Evolutionary conservation across 108 stramenopile genomes (phyloP).

Genomic region (Mediolabrus comicus): DNA sequence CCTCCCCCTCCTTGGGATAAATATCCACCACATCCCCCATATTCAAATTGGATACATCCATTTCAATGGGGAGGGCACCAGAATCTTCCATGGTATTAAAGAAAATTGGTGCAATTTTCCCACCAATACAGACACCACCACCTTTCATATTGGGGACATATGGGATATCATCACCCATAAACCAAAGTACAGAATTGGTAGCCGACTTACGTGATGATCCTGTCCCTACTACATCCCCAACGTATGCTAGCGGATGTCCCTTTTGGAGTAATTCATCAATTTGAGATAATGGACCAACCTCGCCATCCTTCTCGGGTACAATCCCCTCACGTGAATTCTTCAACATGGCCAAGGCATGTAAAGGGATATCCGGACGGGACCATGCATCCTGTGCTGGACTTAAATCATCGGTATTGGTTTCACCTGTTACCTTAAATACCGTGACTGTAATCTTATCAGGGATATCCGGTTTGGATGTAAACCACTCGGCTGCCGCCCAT

Average conservation of each 20-base stretch:
- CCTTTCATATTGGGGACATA: constrained; percentile 89
- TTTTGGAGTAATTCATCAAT: constrained; percentile 79
- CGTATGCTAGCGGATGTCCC: constrained; percentile 91
- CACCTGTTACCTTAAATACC: constrained; percentile 97
- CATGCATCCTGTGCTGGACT: constrained; percentile 95
- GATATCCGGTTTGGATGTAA: constrained; percentile 70
- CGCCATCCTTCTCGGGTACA: constrained; percentile 73
- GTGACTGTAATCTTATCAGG: constrained; percentile 90
- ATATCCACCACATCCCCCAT: constrained; percentile 96
- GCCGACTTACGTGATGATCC: constrained; percentile 92
- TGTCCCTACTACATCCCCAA: constrained; percentile 97
- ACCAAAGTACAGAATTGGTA: constrained; percentile 94
- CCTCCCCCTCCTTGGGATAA: constrained; percentile 81
- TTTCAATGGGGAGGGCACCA: constrained; percentile 93
- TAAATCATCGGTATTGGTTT: constrained; percentile 97
- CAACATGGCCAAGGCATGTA: constrained; percentile 95
- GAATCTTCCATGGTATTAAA: constrained; percentile 98
- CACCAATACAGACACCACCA: constrained; percentile 92
- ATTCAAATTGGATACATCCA: constrained; percentile 82
- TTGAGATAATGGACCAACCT: constrained; percentile 81
- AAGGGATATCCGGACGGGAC: constrained; percentile 93
- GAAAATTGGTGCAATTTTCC: constrained; percentile 97
- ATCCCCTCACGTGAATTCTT: constrained; percentile 94
- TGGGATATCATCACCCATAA: constrained; percentile 93
- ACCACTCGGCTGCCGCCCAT: constrained; percentile 96